These are phyloP conservation scores for Penicillium sp. DNA, from an alignment of 2,329 filamentous ascomycete species.

Conservation along the genomic window DNA sequence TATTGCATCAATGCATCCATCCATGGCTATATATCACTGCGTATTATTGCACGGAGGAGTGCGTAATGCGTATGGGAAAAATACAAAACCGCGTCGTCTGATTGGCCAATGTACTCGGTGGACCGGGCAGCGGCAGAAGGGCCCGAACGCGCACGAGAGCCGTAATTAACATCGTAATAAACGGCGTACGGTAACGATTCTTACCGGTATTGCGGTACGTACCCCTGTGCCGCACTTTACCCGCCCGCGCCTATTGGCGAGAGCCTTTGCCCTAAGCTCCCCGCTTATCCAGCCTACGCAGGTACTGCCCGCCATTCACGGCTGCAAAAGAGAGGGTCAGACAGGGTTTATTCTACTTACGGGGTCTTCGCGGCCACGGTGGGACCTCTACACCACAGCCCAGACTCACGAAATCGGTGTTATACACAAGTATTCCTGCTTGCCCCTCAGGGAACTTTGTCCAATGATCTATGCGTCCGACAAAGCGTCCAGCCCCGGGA, in stretches of 20 bases:
- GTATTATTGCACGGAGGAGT: too few species aligned
- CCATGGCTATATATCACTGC: too few species aligned
- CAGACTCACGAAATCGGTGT: not conserved
- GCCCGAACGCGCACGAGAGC: not conserved
- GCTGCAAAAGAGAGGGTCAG: not conserved
- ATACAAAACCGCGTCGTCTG: not conserved
- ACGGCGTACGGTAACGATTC: not conserved
- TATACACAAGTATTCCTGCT: too few species aligned
- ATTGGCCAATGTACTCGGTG: not conserved
- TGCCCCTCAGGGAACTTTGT: not conserved
- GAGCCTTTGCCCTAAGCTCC: not conserved
- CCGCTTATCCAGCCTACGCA: slow-evolving; percentile 8
- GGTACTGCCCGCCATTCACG: slow-evolving; percentile 9
- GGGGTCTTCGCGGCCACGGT: not conserved
- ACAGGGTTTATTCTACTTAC: not conserved
- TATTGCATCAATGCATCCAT: not conserved
- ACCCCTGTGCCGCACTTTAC: not conserved
- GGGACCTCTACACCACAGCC: not conserved
- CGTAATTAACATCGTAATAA: not conserved
- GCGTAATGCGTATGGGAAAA: too few species aligned
- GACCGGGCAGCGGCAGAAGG: not conserved
- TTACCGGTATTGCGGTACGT: not conserved
- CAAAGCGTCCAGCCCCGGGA: not conserved
- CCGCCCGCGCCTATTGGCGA: slow-evolving; percentile 1
- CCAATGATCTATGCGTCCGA: not conserved